Base-by-base conservation (phyloP, 345 rosid genomes). In the Trapa bicornis region DNA sequence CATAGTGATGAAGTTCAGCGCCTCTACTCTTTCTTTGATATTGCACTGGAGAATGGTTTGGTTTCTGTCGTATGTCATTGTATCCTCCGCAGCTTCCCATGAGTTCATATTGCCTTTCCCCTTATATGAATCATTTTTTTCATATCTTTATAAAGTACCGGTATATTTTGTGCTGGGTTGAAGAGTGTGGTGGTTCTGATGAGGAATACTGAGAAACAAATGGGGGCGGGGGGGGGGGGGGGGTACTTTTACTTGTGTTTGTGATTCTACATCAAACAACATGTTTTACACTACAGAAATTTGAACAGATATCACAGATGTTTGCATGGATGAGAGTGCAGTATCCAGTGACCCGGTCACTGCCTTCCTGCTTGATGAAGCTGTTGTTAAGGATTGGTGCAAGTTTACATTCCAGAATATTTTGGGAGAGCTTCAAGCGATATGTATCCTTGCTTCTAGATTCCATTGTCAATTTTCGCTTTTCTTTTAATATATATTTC, bases 351-450 rank as follows among this genome's bases (percentile, higher is more conserved):
- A 95, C 80, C 97, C 96, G 48, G 87, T 87, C 71, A 76, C 85
- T 75, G 89, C 99, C 42, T 89, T 88, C 94, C 82, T 91, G 96
- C 76, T 95, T 83, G 99, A 95, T 85, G 99, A 95, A 84, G 97
- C 86, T 73, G 97, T 89, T 68, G 86, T 95, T 73, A 95, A 95
- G 85, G 96, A 95, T 72, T 95, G 97, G 99, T 92, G 94, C 83
- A 91, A 88, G 82, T 80, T 81, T 69, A 82, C 87, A 39, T 95
- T 87, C 81, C 73, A 70, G 71, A 85, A 76, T 72, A 82, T 87
- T 48, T 52, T 75, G 65, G 68, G 68, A 65, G 90, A 86, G 75
- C 89, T 95, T 81, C 81, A 75, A 71, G 71, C 64, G 65, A 91
- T 91, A 56, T 91, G 99, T 95, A 91, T 95, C 96, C 96, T 85